Base-by-base conservation (phyloP, 2,329 filamentous ascomycete species). In the Fusarium verticillioides region DNA sequence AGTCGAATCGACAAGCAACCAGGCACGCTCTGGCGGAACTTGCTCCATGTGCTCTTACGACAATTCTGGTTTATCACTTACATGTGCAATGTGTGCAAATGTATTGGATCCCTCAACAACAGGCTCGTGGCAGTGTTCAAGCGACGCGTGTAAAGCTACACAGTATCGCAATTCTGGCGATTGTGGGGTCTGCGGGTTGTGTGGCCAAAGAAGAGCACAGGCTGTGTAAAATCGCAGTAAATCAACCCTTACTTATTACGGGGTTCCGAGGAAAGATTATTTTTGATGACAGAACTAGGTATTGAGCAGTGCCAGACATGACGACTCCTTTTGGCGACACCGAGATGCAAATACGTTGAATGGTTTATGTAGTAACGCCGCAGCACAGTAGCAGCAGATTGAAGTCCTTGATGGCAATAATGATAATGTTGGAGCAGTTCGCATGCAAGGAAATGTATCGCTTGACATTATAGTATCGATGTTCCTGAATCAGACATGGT, bases 111-210 rank as follows among this genome's bases (percentile, higher is more conserved):
- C 85, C 2, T 78, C 86, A 56, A 85, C 91, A 49, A 82, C 86
- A 1, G 82, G 84, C 23, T 82, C 87, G n/a, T 96, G 94, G 93
- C 82, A 82, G 53, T 96, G 93, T 78, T 80, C 79, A 47, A 89
- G 86, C 72, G 78, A 80, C 7, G 73, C 82, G 5, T 96, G 93
- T 78, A 82, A 81, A 66, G 85, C 82, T 18, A 88, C 85, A 50
- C 68, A 76, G 26, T 96, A 94, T 79, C 78, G 91, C 59, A 96
- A 95, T 77, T 86, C 91, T 16, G 89, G 87, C 3, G 93, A 95
- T 79, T 90, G 86, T 71, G 91, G 90, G 11, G 79, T 90, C 2
- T 96, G 93, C 79, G 92, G 93, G 7, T 81, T 93, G 9, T 96
- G 93, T 78, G 91, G 91, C 23, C 82, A 81, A 73, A 83, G 80